Percentiles rank a stretch among this genome's conserved stretches.
Evolutionary conservation across 176 grass and related monocot species (phyloP).

Genomic region (Bothriochloa decipiens): DNA sequence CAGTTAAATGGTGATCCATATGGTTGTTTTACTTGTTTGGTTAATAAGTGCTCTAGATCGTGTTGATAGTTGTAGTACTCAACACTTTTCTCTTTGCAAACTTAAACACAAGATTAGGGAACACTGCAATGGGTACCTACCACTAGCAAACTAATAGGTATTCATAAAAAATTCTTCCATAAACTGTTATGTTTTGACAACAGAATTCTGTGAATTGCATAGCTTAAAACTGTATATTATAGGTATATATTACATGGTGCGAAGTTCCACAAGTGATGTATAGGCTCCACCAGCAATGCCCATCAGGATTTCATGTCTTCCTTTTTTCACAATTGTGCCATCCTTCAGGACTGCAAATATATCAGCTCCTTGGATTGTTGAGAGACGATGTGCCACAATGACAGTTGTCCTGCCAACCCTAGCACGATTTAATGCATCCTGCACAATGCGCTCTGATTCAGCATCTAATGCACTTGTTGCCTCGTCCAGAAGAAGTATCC

Average conservation of each 20-base stretch:
- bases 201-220: background rate
- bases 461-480: constrained; percentile 43
- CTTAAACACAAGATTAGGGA: background rate
- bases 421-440: constrained; percentile 19
- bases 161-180: background rate
- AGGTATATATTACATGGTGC: background rate
- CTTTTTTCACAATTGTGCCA: constrained; percentile 38
- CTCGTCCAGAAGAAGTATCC: constrained; percentile 41
- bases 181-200: background rate
- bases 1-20: background rate
- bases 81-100: background rate
- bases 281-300: background rate
- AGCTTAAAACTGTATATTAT: background rate
- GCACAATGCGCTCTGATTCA: constrained; percentile 38
- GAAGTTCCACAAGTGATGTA: constrained; percentile 32
- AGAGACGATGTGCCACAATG: constrained; percentile 38
- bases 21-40: background rate
- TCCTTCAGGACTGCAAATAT: constrained; percentile 34
- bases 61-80: background rate
- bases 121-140: background rate
- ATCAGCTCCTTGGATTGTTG: constrained; percentile 35
- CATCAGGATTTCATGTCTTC: constrained; percentile 16
- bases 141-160: background rate
- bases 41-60: background rate
- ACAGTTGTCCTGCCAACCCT: constrained; percentile 37